phyloP scores from a whole-genome alignment of 345 rosid genomes.

The Melaleuca alternifolia region DNA sequence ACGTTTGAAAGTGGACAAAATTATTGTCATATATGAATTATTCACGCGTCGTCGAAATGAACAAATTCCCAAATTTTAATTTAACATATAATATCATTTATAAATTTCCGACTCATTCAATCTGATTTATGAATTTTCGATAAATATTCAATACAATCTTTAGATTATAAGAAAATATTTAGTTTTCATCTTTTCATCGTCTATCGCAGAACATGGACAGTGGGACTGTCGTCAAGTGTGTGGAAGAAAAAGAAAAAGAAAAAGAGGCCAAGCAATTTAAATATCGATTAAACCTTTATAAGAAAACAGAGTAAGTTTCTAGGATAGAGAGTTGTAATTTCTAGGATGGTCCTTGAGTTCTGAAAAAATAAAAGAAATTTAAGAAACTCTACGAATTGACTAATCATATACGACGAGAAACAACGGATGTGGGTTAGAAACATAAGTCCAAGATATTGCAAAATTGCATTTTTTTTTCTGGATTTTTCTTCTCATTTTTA shows the following conservation, averaged over 20 bases:
- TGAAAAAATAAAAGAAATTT: not conserved
- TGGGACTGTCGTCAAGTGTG: too few relatives aligned
- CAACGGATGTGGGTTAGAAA: not conserved
- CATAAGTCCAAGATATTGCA: not conserved
- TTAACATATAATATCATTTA: too few relatives aligned
- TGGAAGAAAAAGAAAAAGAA: too few relatives aligned
- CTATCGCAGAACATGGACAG: not conserved
- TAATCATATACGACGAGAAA: not conserved
- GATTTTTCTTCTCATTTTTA: not conserved
- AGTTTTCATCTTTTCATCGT: too few relatives aligned
- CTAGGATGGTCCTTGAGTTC: not conserved
- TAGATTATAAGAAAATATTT: too few relatives aligned
- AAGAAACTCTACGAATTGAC: not conserved
- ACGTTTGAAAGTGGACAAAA: not conserved
- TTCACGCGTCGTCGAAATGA: not conserved
- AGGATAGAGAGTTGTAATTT: not conserved
- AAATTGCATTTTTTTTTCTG: too few relatives aligned
- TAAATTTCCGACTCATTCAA: too few relatives aligned
- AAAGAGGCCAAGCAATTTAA: not conserved
- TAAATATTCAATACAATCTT: too few relatives aligned
- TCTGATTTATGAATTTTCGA: too few relatives aligned
- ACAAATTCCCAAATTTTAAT: too few relatives aligned
- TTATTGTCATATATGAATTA: not conserved
- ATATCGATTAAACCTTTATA: not conserved
- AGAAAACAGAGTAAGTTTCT: not conserved